phyloP scores from a whole-genome alignment of 331 rosid genomes.

The Spiraea crenata region DNA sequence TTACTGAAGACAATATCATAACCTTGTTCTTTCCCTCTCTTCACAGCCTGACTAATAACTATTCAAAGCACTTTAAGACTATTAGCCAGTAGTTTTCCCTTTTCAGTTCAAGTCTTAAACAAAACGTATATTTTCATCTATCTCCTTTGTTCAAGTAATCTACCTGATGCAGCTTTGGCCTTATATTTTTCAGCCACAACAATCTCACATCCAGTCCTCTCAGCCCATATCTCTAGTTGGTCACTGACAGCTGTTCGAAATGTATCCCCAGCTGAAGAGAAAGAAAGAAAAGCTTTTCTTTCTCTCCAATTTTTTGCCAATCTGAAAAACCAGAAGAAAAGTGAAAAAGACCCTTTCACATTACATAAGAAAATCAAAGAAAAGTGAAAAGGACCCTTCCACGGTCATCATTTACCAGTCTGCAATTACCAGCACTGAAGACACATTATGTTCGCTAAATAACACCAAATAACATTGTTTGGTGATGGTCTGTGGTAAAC shows the following conservation, averaged over 20 bases:
- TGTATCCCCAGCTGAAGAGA: constrained; percentile 98
- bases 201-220: constrained; percentile 92
- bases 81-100: constrained; percentile 36
- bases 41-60: constrained; percentile 94
- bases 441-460: no score
- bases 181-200: constrained; percentile 74
- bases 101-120: constrained; percentile 5
- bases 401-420: no score
- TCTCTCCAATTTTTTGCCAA: no score
- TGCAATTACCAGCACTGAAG: no score
- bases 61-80: constrained; percentile 48
- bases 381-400: no score
- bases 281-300: no score
- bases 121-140: neutral
- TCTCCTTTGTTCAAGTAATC: constrained; percentile 2
- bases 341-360: no score
- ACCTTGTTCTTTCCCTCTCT: constrained; percentile 75
- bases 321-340: no score
- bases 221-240: constrained; percentile 98
- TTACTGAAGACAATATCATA: constrained; percentile 83
- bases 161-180: constrained; percentile 85
- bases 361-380: no score
- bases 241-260: constrained; percentile 98
- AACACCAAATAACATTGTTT: no score
- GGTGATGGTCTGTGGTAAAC: no score